Conservation (phyloP, 1,284 basidiomycete species). For the Porogramme epimiltina region DNA sequence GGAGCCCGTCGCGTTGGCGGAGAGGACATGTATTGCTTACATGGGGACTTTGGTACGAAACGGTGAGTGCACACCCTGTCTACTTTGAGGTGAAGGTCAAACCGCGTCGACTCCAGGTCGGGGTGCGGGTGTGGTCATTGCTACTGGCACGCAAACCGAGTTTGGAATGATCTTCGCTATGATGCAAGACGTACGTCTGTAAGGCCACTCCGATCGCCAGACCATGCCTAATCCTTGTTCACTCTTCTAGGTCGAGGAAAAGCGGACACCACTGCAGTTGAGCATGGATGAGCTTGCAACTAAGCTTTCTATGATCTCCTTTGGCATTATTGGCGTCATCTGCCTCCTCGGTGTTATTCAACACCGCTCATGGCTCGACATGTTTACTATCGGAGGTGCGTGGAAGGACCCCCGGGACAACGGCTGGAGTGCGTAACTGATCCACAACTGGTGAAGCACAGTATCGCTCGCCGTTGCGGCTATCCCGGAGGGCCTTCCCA, state of each 20-base stretch:
- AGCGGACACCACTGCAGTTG: slow-evolving; percentile 90
- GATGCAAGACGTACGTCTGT: slow-evolving; percentile 89
- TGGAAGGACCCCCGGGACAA: not conserved
- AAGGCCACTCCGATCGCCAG: not conserved
- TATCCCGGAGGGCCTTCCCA: slow-evolving; percentile 95
- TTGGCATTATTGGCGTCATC: slow-evolving; percentile 92
- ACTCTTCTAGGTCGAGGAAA: slow-evolving; percentile 76
- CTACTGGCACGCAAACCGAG: slow-evolving; percentile 88
- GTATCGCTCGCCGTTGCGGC: slow-evolving; percentile 97
- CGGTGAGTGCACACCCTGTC: slow-evolving; percentile 44
- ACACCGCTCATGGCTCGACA: slow-evolving; percentile 90
- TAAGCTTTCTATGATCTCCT: slow-evolving; percentile 88
- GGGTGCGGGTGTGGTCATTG: slow-evolving; percentile 88
- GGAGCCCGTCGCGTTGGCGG: slow-evolving; percentile 76
- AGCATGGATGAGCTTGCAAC: slow-evolving; percentile 98
- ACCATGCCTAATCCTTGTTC: not conserved
- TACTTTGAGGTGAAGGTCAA: not conserved
- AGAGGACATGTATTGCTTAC: slow-evolving; percentile 88
- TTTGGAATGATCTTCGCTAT: slow-evolving; percentile 97
- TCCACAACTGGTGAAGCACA: slow-evolving; percentile 37
- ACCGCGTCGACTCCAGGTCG: slow-evolving; percentile 53
- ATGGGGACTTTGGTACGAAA: slow-evolving; percentile 98
- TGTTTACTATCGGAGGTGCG: slow-evolving; percentile 97
- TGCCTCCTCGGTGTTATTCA: slow-evolving; percentile 91
- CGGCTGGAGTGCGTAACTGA: slow-evolving; percentile 2